Conservation (phyloP, 768 basidiomycete genomes). For the Naganishia antarctica region DNA sequence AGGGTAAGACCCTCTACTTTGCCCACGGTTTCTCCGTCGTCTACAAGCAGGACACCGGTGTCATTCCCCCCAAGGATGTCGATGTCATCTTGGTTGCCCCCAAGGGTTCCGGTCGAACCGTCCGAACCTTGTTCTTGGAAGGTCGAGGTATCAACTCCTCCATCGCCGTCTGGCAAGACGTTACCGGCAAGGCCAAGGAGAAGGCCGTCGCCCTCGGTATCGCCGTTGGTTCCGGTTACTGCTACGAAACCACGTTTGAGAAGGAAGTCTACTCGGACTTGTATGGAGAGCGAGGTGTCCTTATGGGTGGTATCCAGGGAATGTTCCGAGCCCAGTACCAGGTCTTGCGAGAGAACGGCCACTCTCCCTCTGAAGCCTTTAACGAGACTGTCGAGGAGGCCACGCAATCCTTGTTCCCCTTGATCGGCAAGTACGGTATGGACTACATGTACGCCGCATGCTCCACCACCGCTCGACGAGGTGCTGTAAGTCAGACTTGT, state of each 20-base stretch:
- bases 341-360: slow-evolving; percentile 55
- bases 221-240: slow-evolving; percentile 85
- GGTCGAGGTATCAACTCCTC: slow-evolving; percentile 75
- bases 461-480: slow-evolving; percentile 97
- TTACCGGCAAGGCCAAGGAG: slow-evolving; percentile 95
- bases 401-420: slow-evolving; percentile 75
- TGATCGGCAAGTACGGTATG: slow-evolving; percentile 92
- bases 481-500: slow-evolving; percentile 55
- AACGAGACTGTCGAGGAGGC: slow-evolving; percentile 99
- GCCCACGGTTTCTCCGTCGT: slow-evolving; percentile 99
- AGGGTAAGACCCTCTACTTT: slow-evolving; percentile 99
- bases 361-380: slow-evolving; percentile 93
- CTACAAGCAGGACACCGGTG: slow-evolving; percentile 93
- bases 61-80: slow-evolving; percentile 83
- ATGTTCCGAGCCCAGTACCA: slow-evolving; percentile 96
- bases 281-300: slow-evolving; percentile 99
- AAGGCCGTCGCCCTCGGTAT: slow-evolving; percentile 93
- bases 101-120: slow-evolving; percentile 97
- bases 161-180: slow-evolving; percentile 93
- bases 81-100: slow-evolving; percentile 99
- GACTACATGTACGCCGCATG: slow-evolving; percentile 99
- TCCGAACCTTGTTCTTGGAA: slow-evolving; percentile 99
- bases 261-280: slow-evolving; percentile 99
- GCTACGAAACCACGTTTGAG: slow-evolving; percentile 98
- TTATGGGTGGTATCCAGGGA: slow-evolving; percentile 98